phyloP scores from a whole-genome alignment of 179 eudicot genomes.

The Spergularia azorica region DNA sequence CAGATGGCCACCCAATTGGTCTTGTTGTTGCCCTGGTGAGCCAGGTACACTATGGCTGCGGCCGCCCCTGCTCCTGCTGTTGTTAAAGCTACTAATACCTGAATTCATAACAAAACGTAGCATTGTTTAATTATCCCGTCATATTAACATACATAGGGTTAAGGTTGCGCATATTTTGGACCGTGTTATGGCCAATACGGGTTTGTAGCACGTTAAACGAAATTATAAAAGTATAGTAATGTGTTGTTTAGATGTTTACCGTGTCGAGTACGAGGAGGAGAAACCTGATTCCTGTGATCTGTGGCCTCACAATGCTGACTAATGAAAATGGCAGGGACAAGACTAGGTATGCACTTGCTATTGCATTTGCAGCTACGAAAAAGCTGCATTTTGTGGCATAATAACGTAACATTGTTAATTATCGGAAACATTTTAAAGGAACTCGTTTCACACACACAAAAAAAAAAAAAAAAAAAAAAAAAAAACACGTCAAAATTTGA shows the following conservation, averaged over 20 bases:
- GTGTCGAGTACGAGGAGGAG: constrained; percentile 79
- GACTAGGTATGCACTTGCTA: constrained; percentile 69
- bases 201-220: too few species aligned
- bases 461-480: too few species aligned
- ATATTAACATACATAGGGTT: neutral
- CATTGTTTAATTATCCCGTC: neutral
- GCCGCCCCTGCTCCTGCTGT: constrained; percentile 80
- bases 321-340: constrained; percentile 89
- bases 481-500: neutral
- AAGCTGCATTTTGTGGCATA: constrained; percentile 43
- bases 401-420: neutral
- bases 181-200: neutral
- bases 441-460: too few species aligned
- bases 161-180: neutral
- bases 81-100: constrained; percentile 61
- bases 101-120: neutral
- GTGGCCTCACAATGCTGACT: constrained; percentile 75
- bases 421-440: too few species aligned
- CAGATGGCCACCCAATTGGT: constrained; percentile 88
- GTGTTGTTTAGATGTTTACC: constrained; percentile 31
- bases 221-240: too few species aligned
- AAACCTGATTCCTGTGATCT: constrained; percentile 54
- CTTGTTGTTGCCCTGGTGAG: constrained; percentile 77
- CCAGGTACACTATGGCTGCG: constrained; percentile 90
- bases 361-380: constrained; percentile 81